Conservation (phyloP, 2,329 filamentous ascomycete species). For the Thielaviopsis ethacetica region DNA sequence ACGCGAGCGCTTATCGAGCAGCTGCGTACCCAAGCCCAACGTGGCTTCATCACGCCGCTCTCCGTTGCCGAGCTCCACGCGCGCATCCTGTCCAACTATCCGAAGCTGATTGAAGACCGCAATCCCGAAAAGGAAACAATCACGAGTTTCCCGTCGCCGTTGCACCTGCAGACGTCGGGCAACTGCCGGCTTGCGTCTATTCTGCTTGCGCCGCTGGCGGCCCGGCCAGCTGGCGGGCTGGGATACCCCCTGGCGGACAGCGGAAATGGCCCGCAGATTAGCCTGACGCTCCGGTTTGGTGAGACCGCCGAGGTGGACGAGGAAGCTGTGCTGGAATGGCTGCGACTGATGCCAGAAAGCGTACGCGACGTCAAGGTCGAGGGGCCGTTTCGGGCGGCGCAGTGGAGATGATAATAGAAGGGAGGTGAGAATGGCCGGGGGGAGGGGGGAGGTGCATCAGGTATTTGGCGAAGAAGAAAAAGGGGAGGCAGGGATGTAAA, state of each 20-base stretch:
- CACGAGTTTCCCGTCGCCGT: conserved; percentile 34
- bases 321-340: conserved; percentile 41
- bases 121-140: conserved; percentile 29
- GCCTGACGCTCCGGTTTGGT: conserved; percentile 32
- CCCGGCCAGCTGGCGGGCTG: too few relatives aligned
- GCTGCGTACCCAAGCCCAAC: conserved; percentile 29
- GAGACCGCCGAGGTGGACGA: conserved; percentile 32
- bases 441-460: too few relatives aligned
- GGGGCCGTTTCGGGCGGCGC: conserved; percentile 24
- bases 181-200: conserved; percentile 39
- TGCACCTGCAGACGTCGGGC: conserved; percentile 39
- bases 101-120: conserved; percentile 33
- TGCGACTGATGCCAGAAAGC: conserved; percentile 40
- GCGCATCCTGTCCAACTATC: conserved; percentile 34
- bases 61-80: conserved; percentile 38
- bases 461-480: too few relatives aligned
- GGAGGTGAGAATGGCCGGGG: background rate
- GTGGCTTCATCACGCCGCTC: conserved; percentile 26
- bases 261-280: conserved; percentile 30
- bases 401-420: conserved; percentile 9
- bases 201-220: conserved; percentile 33
- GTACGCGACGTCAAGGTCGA: conserved; percentile 40
- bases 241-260: conserved; percentile 14
- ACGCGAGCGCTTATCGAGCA: conserved; percentile 34
- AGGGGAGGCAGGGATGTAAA: too few relatives aligned